Evolutionary conservation across 75 land plant species (phyloP), one percentile per base, ranked within the genome.

Genomic region (Cupressus sempervirens): DNA sequence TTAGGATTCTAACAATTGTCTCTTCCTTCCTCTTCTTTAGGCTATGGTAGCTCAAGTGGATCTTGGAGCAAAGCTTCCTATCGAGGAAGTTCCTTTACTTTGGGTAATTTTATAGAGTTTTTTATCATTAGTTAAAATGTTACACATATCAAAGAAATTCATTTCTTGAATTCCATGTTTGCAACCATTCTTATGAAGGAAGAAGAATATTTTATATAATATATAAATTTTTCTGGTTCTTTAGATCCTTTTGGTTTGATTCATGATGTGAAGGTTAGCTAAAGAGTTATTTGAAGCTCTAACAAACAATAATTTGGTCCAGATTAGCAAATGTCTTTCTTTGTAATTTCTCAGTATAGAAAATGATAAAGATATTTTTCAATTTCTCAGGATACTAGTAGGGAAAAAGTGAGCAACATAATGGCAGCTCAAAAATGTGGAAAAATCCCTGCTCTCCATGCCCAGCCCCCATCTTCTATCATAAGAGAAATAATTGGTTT

Each of bases 21-120:
- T 26, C n/a, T 43, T 7, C 81, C 30, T 79, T 79, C 29, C 45
- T 79, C 30, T 79, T 45, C 50, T 79, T 73, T 82, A 95, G 98
- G 98, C 98, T 85, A 96, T 97, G 99, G 98, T 96, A 82, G 99
- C 98, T 76, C 94, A 96, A 83, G 99, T 96, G n/a, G 98, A 97
- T 83, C 93, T 96, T 74, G 99, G 99, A 75, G 98, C 99, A 83
- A 98, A 97, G 83, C 98, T 97, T 84, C 99, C 99, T 43, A 94
- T 97, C 82, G 99, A 97, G 92, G 99, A 97, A 72, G 99, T 97
- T 79, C 99, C 99, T 75, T 83, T 96, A 53, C 90, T 97, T 80
- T 98, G 95, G 96, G 98, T 94, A 87, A 74, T 1, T 38, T 20
- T 46, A 38, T 26, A 84, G 79, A 79, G 3, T 7, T 84, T 20